A percentile compares a stretch with the other conserved stretches of the same genome.
Evolutionary conservation across 768 basidiomycete genomes (phyloP).

Genomic region (Lactarius sanguifluus): DNA sequence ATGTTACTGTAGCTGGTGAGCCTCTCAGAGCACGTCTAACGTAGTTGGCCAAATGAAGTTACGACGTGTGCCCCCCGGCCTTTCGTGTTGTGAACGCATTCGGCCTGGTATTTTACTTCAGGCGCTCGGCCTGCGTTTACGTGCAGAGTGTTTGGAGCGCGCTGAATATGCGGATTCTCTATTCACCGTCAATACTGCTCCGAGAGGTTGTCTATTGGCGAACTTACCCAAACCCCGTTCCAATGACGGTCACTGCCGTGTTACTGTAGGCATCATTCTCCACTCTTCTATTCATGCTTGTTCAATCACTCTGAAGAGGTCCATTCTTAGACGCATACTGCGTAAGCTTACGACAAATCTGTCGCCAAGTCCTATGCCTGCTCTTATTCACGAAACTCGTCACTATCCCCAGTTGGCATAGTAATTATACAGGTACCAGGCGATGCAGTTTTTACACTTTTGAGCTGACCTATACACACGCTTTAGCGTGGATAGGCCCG

Average conservation of each 20-base stretch:
- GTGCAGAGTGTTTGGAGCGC: neutral
- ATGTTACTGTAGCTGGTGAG: neutral
- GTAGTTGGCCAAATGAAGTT: constrained; percentile 3
- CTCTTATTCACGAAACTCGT: neutral
- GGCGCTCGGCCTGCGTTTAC: neutral
- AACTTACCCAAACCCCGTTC: neutral
- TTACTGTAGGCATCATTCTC: neutral
- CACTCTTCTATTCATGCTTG: neutral
- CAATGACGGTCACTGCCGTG: neutral
- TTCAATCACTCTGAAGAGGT: neutral
- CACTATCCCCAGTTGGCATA: neutral
- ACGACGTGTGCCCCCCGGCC: neutral
- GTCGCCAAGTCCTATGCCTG: neutral
- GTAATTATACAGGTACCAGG: neutral
- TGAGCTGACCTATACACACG: neutral
- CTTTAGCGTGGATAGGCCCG: neutral
- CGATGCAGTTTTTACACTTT: neutral
- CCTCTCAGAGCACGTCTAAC: neutral
- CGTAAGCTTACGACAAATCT: neutral
- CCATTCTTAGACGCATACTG: neutral
- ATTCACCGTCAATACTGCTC: neutral
- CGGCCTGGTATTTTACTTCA: neutral
- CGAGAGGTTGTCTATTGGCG: neutral
- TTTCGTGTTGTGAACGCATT: neutral
- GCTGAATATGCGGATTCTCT: neutral